phyloP scores from a whole-genome alignment of 495 filamentous ascomycete species.

The Tuber indicum region DNA sequence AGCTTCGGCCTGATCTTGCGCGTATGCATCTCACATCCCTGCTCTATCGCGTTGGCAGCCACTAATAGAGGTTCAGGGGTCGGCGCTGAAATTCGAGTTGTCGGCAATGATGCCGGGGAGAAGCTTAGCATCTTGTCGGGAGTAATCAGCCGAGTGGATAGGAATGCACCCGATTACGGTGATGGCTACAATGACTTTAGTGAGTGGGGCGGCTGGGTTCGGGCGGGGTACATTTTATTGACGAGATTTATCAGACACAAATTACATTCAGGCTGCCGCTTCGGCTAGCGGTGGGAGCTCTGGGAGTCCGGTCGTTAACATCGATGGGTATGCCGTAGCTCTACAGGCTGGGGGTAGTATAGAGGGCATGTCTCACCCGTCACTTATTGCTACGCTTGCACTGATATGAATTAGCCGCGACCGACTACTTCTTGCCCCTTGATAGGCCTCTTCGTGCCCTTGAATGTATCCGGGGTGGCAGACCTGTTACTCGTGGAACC shows the following conservation, averaged over 20 bases:
- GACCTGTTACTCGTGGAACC: conserved; percentile 76
- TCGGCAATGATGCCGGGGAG: conserved; percentile 97
- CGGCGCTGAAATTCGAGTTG: conserved; percentile 87
- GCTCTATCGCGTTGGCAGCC: neutral
- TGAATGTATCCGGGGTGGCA: conserved; percentile 68
- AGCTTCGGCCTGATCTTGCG: conserved; percentile 78
- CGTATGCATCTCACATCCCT: conserved; percentile 45
- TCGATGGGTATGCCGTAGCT: conserved; percentile 86
- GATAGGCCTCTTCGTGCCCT: conserved; percentile 83
- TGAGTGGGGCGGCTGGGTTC: conserved; percentile 21
- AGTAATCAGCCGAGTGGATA: conserved; percentile 89
- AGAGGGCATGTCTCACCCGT: conserved; percentile 46
- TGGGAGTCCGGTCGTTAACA: conserved; percentile 92
- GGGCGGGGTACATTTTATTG: conserved; percentile 4
- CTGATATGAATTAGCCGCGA: conserved; percentile 58
- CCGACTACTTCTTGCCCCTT: conserved; percentile 94
- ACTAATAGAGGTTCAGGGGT: conserved; percentile 48
- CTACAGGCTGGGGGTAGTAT: conserved; percentile 89
- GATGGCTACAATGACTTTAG: conserved; percentile 98
- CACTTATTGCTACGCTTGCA: conserved; percentile 44
- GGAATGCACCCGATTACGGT: conserved; percentile 96
- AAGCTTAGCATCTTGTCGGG: conserved; percentile 97
- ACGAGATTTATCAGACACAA: conserved; percentile 55
- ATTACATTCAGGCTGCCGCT: conserved; percentile 97
- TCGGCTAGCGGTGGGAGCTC: conserved; percentile 95